phyloP scores from a whole-genome alignment of 2,329 filamentous ascomycete species.

The Incumbomyces delicatus region DNA sequence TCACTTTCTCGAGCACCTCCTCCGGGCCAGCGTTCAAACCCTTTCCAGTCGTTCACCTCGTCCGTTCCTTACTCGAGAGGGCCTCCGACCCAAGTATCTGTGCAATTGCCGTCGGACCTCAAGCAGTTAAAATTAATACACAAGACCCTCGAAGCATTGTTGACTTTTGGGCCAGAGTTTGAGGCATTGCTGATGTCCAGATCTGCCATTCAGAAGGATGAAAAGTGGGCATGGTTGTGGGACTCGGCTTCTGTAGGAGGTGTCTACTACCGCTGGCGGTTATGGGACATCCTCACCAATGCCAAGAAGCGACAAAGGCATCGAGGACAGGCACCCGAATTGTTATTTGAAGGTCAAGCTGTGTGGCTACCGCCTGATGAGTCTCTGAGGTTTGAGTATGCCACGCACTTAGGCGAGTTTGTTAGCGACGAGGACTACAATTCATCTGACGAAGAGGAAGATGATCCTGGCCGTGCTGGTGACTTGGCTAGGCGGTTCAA shows the following conservation, averaged over 20 bases:
- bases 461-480: slow-evolving; percentile 34
- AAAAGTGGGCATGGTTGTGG: slow-evolving; percentile 93
- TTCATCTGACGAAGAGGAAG: slow-evolving; percentile 73
- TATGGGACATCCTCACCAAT: slow-evolving; percentile 78
- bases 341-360: slow-evolving; percentile 63
- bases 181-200: slow-evolving; percentile 87
- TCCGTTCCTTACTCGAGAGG: slow-evolving; percentile 32
- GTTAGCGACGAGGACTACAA: slow-evolving; percentile 77
- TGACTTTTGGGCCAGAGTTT: slow-evolving; percentile 74
- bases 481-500: slow-evolving; percentile 33
- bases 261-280: slow-evolving; percentile 83
- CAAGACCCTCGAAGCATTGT: slow-evolving; percentile 69
- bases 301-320: slow-evolving; percentile 26
- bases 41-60: slow-evolving; percentile 59
- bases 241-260: slow-evolving; percentile 69
- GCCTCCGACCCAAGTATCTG: slow-evolving; percentile 55
- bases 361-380: slow-evolving; percentile 70
- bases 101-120: slow-evolving; percentile 67
- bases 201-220: slow-evolving; percentile 70
- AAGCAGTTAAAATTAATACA: slow-evolving; percentile 76
- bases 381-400: slow-evolving; percentile 69
- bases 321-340: slow-evolving; percentile 31
- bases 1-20: slow-evolving; percentile 41
- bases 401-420: slow-evolving; percentile 65
- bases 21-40: slow-evolving; percentile 56